Evolutionary conservation across 1,284 basidiomycete species (phyloP).

Genomic region (Malassezia japonica): DNA sequence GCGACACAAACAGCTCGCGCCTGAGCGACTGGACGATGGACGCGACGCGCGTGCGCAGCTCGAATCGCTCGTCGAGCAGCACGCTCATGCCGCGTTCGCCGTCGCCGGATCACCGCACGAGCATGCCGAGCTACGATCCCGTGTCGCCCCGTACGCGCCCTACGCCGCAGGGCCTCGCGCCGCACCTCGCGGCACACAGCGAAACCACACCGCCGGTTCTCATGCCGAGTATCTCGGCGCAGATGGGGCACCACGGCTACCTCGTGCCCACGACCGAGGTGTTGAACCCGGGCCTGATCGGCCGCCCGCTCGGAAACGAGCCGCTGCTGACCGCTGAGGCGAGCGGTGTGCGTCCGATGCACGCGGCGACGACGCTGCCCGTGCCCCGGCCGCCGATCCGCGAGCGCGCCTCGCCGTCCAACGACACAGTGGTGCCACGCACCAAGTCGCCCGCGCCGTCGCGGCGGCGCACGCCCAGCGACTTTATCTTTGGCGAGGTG

Average conservation of each 20-base stretch:
- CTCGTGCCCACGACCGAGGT: not conserved
- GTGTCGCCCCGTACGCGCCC: too few relatives aligned
- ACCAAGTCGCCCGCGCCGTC: not conserved
- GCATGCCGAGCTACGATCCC: too few relatives aligned
- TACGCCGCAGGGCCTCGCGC: too few relatives aligned
- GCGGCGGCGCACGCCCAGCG: slow-evolving; percentile 24
- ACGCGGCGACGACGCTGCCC: too few relatives aligned
- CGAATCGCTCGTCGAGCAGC: slow-evolving; percentile 1
- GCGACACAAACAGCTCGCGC: not conserved
- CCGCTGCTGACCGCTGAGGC: too few relatives aligned
- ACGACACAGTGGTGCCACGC: not conserved
- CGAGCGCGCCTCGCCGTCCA: not conserved
- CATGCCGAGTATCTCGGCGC: not conserved
- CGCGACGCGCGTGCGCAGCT: not conserved
- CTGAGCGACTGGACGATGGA: slow-evolving; percentile 1
- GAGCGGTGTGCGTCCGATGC: not conserved
- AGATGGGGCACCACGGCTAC: not conserved
- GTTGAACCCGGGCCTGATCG: not conserved
- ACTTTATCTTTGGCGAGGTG: slow-evolving; percentile 46
- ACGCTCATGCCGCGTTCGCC: slow-evolving; percentile 11
- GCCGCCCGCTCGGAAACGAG: too few relatives aligned
- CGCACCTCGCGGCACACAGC: too few relatives aligned
- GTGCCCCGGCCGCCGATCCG: not conserved
- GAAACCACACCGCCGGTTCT: not conserved
- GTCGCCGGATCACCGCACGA: not conserved